These are phyloP conservation scores for Kalanchoe fedtschenkoi DNA, from an alignment of 164 flowering plant genomes.

Conservation along the genomic window DNA sequence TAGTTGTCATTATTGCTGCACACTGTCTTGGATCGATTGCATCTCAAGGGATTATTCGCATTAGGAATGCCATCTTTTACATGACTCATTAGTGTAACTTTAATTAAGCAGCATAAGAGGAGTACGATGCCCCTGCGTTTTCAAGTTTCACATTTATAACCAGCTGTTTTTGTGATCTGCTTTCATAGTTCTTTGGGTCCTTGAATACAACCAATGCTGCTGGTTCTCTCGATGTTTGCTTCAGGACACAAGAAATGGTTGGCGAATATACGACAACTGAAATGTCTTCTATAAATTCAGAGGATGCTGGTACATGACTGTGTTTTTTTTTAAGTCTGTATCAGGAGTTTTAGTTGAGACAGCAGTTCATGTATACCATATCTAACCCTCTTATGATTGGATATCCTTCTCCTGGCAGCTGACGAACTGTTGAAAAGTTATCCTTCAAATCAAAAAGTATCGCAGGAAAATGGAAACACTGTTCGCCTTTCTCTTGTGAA, in stretches of 20 bases:
- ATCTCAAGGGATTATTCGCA: background rate
- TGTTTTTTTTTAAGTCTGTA: background rate
- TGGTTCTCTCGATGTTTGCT: too few relatives aligned
- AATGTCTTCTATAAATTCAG: background rate
- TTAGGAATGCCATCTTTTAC: conserved; percentile 31
- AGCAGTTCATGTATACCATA: background rate
- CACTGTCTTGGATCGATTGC: background rate
- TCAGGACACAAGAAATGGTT: too few relatives aligned
- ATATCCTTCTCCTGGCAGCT: conserved; percentile 10
- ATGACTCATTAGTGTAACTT: too few relatives aligned
- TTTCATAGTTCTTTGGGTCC: background rate
- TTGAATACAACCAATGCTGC: background rate
- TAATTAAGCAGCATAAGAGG: too few relatives aligned
- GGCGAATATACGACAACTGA: background rate
- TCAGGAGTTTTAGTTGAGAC: background rate
- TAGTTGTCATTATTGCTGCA: background rate
- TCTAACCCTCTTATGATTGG: background rate
- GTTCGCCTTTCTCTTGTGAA: conserved; percentile 61
- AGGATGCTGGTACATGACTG: conserved; percentile 12
- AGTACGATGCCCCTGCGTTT: too few relatives aligned
- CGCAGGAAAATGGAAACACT: conserved; percentile 14
- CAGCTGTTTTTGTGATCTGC: background rate
- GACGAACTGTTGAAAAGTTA: conserved; percentile 20
- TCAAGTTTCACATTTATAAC: too few relatives aligned
- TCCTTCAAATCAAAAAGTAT: conserved; percentile 8